Conservation (phyloP, 2,329 filamentous ascomycete species). For the Colletotrichum sp. region DNA sequence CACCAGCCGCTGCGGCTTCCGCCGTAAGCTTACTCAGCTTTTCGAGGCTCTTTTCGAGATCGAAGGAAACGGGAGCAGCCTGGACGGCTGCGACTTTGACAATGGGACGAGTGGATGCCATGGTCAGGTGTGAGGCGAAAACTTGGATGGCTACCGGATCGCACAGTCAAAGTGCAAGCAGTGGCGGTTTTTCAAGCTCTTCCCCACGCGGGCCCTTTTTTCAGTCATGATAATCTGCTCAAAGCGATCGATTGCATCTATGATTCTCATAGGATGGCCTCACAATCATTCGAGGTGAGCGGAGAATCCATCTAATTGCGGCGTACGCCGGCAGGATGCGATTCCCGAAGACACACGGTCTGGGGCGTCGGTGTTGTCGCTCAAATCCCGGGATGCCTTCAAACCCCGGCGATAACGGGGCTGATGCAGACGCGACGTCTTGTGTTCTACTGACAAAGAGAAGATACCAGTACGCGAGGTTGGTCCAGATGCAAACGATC, state of each 20-base stretch:
- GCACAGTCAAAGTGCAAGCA: not conserved
- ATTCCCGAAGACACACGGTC: not conserved
- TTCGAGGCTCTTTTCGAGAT: slow-evolving; percentile 38
- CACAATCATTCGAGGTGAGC: not conserved
- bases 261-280: not conserved
- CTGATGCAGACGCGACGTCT: not conserved
- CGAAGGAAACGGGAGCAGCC: slow-evolving; percentile 43
- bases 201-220: not conserved
- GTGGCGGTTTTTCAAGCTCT: not conserved
- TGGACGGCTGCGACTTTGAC: slow-evolving; percentile 44
- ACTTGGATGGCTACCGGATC: not conserved
- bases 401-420: slow-evolving; percentile 11
- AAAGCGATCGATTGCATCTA: not conserved
- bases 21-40: slow-evolving; percentile 37
- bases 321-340: not conserved
- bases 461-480: not conserved
- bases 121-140: not conserved
- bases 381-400: slow-evolving; percentile 25
- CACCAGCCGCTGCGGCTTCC: slow-evolving; percentile 38
- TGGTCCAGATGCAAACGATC: not conserved
- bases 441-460: not conserved
- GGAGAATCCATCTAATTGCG: not conserved
- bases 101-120: slow-evolving; percentile 18
- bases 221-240: not conserved
- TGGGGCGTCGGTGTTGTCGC: not conserved